Conservation (phyloP, 2,329 filamentous ascomycete species). For the Rhytidhysteron rufulum region DNA sequence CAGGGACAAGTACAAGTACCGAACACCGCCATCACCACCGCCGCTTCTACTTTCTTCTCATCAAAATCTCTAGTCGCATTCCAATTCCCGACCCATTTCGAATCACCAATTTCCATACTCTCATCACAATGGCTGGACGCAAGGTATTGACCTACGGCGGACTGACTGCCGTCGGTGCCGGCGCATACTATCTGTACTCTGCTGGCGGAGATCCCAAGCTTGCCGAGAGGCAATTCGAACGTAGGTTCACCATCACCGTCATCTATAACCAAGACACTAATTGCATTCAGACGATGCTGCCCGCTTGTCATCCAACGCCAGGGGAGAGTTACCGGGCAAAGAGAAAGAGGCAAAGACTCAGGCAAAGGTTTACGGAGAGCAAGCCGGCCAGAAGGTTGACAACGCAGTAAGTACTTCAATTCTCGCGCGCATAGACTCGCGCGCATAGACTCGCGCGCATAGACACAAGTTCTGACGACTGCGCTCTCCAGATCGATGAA, state of each 20-base stretch:
- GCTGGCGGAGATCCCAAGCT: conserved; percentile 77
- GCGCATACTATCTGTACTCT: conserved; percentile 84
- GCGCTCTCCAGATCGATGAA: conserved; percentile 29
- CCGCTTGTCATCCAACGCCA: conserved; percentile 63
- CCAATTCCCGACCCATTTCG: conserved; percentile 4
- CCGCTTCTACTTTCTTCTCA: not conserved
- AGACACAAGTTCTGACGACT: not conserved
- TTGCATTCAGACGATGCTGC: conserved; percentile 66
- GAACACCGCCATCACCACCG: not conserved
- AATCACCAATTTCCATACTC: conserved; percentile 4
- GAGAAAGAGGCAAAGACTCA: conserved; percentile 62
- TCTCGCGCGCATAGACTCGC: not conserved
- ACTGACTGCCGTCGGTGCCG: conserved; percentile 53
- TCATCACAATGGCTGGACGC: conserved; percentile 20
- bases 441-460: no score
- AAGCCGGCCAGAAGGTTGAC: conserved; percentile 50
- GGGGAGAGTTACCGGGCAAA: conserved; percentile 61
- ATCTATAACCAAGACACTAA: conserved; percentile 10
- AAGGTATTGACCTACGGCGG: conserved; percentile 25
- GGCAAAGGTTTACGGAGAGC: conserved; percentile 48
- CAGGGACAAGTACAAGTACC: conserved; percentile 1
- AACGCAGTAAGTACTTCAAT: conserved; percentile 52
- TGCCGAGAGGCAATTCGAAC: conserved; percentile 82
- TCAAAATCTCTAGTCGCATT: conserved; percentile 5
- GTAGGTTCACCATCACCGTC: conserved; percentile 50